Conservation (phyloP, 106 monocot species). For the Dendrobium catenatum region DNA sequence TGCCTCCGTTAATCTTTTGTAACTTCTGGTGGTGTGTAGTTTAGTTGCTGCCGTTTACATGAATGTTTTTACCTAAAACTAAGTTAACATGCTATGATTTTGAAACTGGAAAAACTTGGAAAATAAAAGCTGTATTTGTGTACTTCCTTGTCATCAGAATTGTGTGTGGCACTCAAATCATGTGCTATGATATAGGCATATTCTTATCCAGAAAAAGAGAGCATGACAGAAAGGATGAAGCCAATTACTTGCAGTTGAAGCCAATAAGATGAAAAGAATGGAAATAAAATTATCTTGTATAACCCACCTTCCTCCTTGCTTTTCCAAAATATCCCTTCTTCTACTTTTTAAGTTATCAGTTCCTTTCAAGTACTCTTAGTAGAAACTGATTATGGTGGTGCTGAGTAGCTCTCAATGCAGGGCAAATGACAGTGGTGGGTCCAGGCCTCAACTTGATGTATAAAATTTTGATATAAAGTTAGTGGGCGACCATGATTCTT, state of each 20-base stretch:
- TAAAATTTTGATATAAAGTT: too few species aligned
- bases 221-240: neutral
- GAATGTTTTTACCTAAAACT: neutral
- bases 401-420: too few species aligned
- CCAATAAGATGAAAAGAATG: neutral
- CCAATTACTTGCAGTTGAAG: neutral
- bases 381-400: too few species aligned
- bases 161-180: neutral
- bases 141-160: neutral
- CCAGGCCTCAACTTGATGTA: too few species aligned
- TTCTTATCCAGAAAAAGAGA: neutral
- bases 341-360: too few species aligned
- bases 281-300: neutral
- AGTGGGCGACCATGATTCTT: too few species aligned
- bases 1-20: too few species aligned
- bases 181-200: neutral
- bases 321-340: too few species aligned
- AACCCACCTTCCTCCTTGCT: neutral
- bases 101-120: neutral
- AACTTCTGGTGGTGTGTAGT: too few species aligned
- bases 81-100: neutral
- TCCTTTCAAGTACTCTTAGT: too few species aligned
- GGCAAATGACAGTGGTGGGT: too few species aligned
- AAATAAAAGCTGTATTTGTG: neutral
- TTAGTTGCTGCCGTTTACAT: neutral